Evolutionary conservation across 306 rosid genomes (phyloP).

Genomic region (Sicyos edulis): DNA sequence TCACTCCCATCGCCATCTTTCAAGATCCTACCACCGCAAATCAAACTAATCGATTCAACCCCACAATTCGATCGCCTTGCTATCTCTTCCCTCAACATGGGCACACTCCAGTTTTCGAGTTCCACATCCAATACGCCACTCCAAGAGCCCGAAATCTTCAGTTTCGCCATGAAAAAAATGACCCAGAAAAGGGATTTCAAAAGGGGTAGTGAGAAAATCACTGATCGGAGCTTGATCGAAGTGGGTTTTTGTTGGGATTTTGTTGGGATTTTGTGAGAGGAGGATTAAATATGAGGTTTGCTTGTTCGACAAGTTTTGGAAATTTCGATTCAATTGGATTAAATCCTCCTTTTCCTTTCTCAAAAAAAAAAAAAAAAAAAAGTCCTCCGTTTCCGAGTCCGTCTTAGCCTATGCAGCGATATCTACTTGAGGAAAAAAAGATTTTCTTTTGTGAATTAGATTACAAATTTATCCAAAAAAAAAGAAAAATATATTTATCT

Average conservation of each 20-base stretch:
- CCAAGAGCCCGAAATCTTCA: slow-evolving; percentile 87
- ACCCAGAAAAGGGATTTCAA: too few relatives aligned
- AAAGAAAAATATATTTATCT: too few relatives aligned
- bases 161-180: slow-evolving; percentile 49
- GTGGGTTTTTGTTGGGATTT: not conserved
- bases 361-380: too few relatives aligned
- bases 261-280: too few relatives aligned
- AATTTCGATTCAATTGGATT: not conserved
- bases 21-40: slow-evolving; percentile 65
- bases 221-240: not conserved
- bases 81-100: slow-evolving; percentile 52
- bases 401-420: not conserved
- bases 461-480: not conserved
- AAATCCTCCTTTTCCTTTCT: too few relatives aligned
- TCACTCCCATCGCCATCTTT: slow-evolving; percentile 50
- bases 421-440: not conserved
- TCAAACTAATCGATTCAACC: slow-evolving; percentile 57
- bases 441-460: too few relatives aligned
- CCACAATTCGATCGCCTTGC: slow-evolving; percentile 58
- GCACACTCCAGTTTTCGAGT: slow-evolving; percentile 56
- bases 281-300: not conserved
- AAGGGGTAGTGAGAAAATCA: not conserved
- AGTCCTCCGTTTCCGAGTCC: too few relatives aligned
- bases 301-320: slow-evolving; percentile 11
- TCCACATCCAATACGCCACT: slow-evolving; percentile 61